Evolutionary conservation across 1,284 basidiomycete species (phyloP), one percentile per base, ranked within the genome.

Genomic region (Gomphus bonarii): DNA sequence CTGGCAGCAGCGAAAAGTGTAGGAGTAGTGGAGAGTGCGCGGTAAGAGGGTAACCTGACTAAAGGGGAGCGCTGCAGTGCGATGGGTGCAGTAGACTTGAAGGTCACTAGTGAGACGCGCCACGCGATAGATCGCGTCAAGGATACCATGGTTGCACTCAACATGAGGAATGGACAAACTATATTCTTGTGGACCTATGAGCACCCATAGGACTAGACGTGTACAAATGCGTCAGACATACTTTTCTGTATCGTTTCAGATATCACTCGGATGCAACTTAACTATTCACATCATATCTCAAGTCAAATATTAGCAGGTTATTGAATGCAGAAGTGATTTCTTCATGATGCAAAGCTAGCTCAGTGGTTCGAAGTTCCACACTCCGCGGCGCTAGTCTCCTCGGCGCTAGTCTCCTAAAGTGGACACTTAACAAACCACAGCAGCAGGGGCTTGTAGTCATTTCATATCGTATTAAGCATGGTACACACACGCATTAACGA

Each of bases 401-500:
- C n/a, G n/a, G n/a, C n/a, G 11, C 33, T 33, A 33, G 5, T 33
- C 11, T 33, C 33, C 33, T 6, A 11, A 35, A 35, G 33, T 35
- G 11, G 33, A 35, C 9, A 38, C 11, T 16, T 12, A 10, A 12
- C 9, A 12, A 7, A 12, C 11, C 10, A 12, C 14, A 16, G 14
- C 11, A 12, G 36, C 31, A 33, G 31, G 31, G 36, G 36, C 36
- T 12, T 38, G 10, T 38, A 10, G 10, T 38, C 36, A 16, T 9
- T 38, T 10, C 14, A 12, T 12, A 38, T 16, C 40, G 40, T 14
- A 14, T n/a, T 4, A 18, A 18, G 20, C 40, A 90, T 90, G 88
- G 85, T 87, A 12, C 83, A 88, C 64, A 66, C 78, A 22, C 78
- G 87, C 42, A 64, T 87, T 53, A 90, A 91, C 65, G 81, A 84